These are phyloP conservation scores for Ophiostoma quercus DNA, from an alignment of 2,329 filamentous ascomycete species.

Conservation along the genomic window DNA sequence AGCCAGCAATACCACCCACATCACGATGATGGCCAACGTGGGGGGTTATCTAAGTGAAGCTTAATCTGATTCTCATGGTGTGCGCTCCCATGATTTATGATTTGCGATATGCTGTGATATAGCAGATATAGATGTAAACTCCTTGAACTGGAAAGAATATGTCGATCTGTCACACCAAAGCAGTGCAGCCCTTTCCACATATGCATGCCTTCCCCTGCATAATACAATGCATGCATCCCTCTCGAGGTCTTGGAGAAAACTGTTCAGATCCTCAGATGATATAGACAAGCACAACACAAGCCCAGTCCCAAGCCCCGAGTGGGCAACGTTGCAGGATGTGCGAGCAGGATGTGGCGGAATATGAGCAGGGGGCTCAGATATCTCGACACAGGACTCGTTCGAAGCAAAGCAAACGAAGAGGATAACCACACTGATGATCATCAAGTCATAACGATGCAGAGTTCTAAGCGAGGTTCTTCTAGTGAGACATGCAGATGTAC, in stretches of 20 bases:
- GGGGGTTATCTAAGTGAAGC: slow-evolving; percentile 4
- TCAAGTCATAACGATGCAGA: neutral
- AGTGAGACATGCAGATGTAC: neutral
- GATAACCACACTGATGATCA: neutral
- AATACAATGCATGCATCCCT: neutral
- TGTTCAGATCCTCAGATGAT: neutral
- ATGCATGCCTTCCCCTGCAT: neutral
- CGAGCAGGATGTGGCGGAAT: neutral
- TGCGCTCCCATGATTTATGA: neutral
- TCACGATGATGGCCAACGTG: neutral
- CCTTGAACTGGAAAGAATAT: neutral
- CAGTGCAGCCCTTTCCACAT: neutral
- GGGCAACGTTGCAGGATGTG: neutral
- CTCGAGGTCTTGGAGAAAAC: neutral
- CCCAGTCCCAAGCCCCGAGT: neutral
- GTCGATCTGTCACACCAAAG: neutral
- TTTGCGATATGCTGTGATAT: neutral
- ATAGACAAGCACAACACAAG: neutral
- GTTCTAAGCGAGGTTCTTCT: neutral
- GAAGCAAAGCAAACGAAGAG: neutral
- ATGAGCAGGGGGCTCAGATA: neutral
- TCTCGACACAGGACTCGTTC: neutral
- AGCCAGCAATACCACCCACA: neutral
- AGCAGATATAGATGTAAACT: neutral
- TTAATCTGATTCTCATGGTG: neutral